Percentiles rank a stretch among this genome's conserved stretches.
Evolutionary conservation across 441 rosid species (phyloP).

Genomic region (Pelargonium australe): DNA sequence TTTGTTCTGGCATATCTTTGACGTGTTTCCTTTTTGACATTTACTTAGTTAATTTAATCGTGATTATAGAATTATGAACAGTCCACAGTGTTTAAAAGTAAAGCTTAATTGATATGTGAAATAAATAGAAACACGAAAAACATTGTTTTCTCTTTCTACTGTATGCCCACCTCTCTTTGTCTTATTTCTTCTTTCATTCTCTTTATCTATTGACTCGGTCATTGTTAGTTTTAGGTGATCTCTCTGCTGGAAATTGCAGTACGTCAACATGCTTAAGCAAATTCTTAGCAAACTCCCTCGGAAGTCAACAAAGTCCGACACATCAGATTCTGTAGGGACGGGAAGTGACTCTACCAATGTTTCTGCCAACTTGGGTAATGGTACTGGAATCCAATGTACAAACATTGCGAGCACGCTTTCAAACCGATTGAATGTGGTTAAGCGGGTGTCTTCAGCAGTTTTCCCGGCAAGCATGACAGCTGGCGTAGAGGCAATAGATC

Average conservation of each 20-base stretch:
- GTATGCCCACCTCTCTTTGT: background rate
- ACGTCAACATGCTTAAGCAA: conserved; percentile 61
- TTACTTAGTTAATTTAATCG: background rate
- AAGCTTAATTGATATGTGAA: background rate
- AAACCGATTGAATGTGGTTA: conserved; percentile 62
- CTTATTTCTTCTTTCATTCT: background rate
- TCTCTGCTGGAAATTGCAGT: conserved; percentile 24
- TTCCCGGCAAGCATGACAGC: conserved; percentile 69
- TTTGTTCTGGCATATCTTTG: background rate
- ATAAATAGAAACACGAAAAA: background rate
- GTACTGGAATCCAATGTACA: conserved; percentile 44
- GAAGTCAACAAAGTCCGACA: conserved; percentile 46
- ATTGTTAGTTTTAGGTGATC: conserved; percentile 20
- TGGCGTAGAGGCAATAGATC: conserved; percentile 68
- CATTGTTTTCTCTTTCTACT: conserved; percentile 1
- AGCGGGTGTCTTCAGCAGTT: conserved; percentile 72
- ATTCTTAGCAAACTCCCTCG: conserved; percentile 65
- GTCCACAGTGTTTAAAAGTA: background rate
- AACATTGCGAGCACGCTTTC: conserved; percentile 50
- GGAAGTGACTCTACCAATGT: conserved; percentile 36
- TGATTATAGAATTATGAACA: background rate
- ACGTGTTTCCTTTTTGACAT: background rate
- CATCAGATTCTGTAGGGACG: conserved; percentile 30
- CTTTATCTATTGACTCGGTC: background rate
- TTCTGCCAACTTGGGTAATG: conserved; percentile 30